Evolutionary conservation across 495 filamentous ascomycete species (phyloP), one percentile per base, ranked within the genome.

Genomic region (Oidiodendron maius): DNA sequence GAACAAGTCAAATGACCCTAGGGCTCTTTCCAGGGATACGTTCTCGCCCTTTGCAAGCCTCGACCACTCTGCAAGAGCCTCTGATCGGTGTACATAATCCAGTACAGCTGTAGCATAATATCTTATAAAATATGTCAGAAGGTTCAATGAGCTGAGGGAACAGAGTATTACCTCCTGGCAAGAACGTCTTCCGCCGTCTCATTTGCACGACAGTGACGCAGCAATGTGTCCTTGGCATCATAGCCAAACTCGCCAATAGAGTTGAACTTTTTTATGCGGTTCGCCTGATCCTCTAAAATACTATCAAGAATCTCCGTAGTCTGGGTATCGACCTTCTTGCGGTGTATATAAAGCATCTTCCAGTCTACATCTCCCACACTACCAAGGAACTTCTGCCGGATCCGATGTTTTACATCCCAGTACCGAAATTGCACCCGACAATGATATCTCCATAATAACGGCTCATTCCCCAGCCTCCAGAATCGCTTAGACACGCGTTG

Each of bases 1-100:
- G 60, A 96, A 96, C 60, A 96, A 75, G 57, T 97, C 93, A 57
- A 91, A 95, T 17, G 82, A 81, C 12, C 79, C 84, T 21, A 96
- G 66, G 4, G 84, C 87, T 38, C 75, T 72, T 61, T 95, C 91
- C 32, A 95, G 73, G 18, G 80, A 60, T 11, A 84, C 66, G 32
- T 68, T 57, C 49, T 77, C 70, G 6, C 69, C 70, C 20, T 68
- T 67, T 25, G 54, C 66, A 10, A 86, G 62, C 44, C 71, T 77
- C 39, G 67, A 65, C 91, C 89, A 96, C 60, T 86, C 76, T 22
- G 80, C 71, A 20, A 97, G 67, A 10, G 89, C 91, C 44, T 84
- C 77, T 50, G 74, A 79, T 55, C 91, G 78, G 59, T 96, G 87
- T n/a, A 97, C 80, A 50, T 78, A 81, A 45, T 82, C 80, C 49